Evolutionary conservation across 2,329 filamentous ascomycete genomes (phyloP).

Genomic region (Hysterium pulicare): DNA sequence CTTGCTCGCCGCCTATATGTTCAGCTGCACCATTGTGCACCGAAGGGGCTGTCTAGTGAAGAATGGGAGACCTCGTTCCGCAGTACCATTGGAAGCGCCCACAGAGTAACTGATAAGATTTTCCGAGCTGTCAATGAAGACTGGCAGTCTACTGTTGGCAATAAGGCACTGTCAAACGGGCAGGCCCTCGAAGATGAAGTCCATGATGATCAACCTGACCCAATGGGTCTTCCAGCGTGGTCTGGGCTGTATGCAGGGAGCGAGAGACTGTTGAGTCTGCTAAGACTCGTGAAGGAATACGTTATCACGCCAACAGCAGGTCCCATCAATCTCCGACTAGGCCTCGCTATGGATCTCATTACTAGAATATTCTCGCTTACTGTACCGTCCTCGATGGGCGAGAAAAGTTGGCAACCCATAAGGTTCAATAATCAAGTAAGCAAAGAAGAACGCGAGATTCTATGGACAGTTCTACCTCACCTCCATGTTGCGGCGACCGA

Average conservation of each 20-base stretch:
- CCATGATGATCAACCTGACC: conserved; percentile 40
- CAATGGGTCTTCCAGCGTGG: conserved; percentile 64
- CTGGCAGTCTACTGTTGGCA: conserved; percentile 65
- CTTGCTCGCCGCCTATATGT: conserved; percentile 65
- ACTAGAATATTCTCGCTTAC: conserved; percentile 67
- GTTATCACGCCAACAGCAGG: conserved; percentile 63
- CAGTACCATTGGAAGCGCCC: conserved; percentile 60
- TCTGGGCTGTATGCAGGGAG: conserved; percentile 69
- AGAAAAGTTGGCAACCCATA: conserved; percentile 39
- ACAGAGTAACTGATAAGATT: conserved; percentile 70
- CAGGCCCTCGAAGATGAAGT: conserved; percentile 29
- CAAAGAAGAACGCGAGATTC: conserved; percentile 75
- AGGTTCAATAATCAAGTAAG: conserved; percentile 69
- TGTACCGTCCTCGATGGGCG: conserved; percentile 47
- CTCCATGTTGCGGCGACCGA: conserved; percentile 70
- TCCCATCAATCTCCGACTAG: conserved; percentile 65
- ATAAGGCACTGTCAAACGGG: conserved; percentile 24
- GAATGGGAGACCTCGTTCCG: conserved; percentile 73
- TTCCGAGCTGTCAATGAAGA: conserved; percentile 78
- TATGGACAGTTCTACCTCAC: conserved; percentile 69
- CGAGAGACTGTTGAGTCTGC: conserved; percentile 64
- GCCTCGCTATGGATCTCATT: conserved; percentile 64
- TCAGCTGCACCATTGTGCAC: conserved; percentile 73
- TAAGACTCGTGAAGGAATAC: conserved; percentile 63
- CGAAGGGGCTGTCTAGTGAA: conserved; percentile 71